Evolutionary conservation across 148 eudicot genomes (phyloP), one percentile per base, ranked within the genome.

Genomic region (Cornus suecica): DNA sequence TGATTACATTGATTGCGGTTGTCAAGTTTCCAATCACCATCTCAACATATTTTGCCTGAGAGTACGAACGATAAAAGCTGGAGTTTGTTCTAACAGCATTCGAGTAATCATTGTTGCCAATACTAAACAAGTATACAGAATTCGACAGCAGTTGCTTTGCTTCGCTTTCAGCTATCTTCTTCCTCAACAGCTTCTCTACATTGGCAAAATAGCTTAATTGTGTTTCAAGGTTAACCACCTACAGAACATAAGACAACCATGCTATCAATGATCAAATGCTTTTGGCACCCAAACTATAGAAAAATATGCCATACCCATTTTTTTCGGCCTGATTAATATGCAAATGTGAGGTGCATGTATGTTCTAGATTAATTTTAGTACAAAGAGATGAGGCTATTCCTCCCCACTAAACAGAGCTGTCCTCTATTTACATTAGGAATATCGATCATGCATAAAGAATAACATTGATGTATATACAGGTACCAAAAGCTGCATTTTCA

Each of bases 31-130:
- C 76, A 25, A 80, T 69, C 56, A 83, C 80, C 80, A 83, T 68
- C 25, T 54, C 32, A 0, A 73, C 69, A 34, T 73, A 76, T 60
- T 77, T 29, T 30, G 29, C 10, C 54, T 71, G 61, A n/a, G 75
- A 52, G 20, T 29, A 41, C 18, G 48, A 51, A 3, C 54, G 25
- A 20, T 10, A 18, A 54, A 52, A 2, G 23, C 16, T 30, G 34
- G 77, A 54, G 65, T 83, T 73, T 22, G 64, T 62, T 8, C 23
- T 14, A 45, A 70, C 29, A 4, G 69, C 75, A 58, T 31, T 41
- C 51, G 66, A 24, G 65, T 89, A 87, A 71, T 89, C 92, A 66
- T 87, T 87, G 74, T 48, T 67, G n/a, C 91, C 88, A 54, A 84
- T 67, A 72, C 88, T 86, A 65, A 88, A 78, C 74, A 88, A 51